Percentiles rank a stretch among this genome's conserved stretches.
Conservation (phyloP, 495 filamentous ascomycete species). For the Cercophora scortea region DNA sequence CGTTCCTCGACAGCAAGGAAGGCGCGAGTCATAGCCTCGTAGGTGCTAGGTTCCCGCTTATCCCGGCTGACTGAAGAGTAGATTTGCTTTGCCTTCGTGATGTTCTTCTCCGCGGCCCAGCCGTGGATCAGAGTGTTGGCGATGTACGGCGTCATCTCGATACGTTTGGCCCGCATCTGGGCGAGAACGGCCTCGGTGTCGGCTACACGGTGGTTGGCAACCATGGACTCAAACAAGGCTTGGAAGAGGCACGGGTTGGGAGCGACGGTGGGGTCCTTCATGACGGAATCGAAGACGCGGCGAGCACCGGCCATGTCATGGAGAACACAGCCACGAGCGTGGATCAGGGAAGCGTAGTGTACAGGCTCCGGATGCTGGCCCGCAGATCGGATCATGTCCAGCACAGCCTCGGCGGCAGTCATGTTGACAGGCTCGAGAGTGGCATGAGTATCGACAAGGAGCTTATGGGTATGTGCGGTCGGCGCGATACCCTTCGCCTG, state of each 20-base stretch:
- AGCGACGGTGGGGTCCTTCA: conserved; percentile 55
- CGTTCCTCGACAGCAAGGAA: conserved; percentile 78
- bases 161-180: conserved; percentile 60
- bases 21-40: conserved; percentile 96
- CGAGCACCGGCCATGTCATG: conserved; percentile 84
- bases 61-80: conserved; percentile 65
- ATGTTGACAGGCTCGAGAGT: conserved; percentile 91
- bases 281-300: conserved; percentile 69
- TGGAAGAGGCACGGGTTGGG: conserved; percentile 87
- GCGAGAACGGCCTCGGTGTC: conserved; percentile 66
- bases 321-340: conserved; percentile 89
- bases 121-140: conserved; percentile 99
- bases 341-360: conserved; percentile 90
- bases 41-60: conserved; percentile 93
- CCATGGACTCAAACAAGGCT: conserved; percentile 90
- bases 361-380: conserved; percentile 79
- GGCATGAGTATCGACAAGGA: conserved; percentile 91
- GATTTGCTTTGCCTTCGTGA: conserved; percentile 67
- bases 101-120: conserved; percentile 80
- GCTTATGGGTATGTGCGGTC: conserved; percentile 94
- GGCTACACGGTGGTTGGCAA: conserved; percentile 78
- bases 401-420: conserved; percentile 75
- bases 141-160: conserved; percentile 94
- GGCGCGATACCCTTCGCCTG: conserved; percentile 76
- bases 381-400: conserved; percentile 66